Base-by-base conservation (phyloP, 805 yeast species). In the Cyberlindnera sargentensis region DNA sequence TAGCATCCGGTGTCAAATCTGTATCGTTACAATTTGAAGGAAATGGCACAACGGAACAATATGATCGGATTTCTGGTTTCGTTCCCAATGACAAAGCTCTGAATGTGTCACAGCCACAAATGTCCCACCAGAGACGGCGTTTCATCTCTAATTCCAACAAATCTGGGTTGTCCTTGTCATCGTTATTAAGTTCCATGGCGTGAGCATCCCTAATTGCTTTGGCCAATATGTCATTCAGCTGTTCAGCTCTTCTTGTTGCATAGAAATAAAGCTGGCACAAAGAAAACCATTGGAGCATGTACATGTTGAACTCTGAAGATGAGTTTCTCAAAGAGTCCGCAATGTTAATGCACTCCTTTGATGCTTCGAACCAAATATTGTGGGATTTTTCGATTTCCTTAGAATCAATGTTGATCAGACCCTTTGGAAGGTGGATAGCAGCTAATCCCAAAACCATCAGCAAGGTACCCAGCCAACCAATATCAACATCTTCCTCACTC, bases 21-120 rank as follows among this genome's bases (percentile, higher is more conserved):
- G 36, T 44, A 46, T 64, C 68, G 37, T 63, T 52, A 31, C 55
- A 53, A 41, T 64, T 64, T 6, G 63, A 52, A 4, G 65, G 66
- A 40, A 57, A 55, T 11, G 68, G 66, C 1, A 63, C 66, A 2
- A 32, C 33, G 23, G 63, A 55, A 25, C 37, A 35, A 36, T 53
- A 56, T 5, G 61, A 53, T 4, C 45, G 41, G 9, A 57, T 51
- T 24, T 39, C 26, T 4, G 62, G 62, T 39, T 51, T 55, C 1
- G 44, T 47, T 34, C 61, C 61, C 5, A 57, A 29, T 2, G 57
- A 50, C 20, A 57, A 36, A 0, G 61, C 49, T 36, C 58, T 53
- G 44, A 49, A 57, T 0, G 62, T 48, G 36, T 57, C 62, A 50
- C 60, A 55, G 5, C 61, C 58, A 48, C 60, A 55, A 25, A 57